phyloP scores from a whole-genome alignment of 139 green algal genomes.

The Coelastrella sp. region DNA sequence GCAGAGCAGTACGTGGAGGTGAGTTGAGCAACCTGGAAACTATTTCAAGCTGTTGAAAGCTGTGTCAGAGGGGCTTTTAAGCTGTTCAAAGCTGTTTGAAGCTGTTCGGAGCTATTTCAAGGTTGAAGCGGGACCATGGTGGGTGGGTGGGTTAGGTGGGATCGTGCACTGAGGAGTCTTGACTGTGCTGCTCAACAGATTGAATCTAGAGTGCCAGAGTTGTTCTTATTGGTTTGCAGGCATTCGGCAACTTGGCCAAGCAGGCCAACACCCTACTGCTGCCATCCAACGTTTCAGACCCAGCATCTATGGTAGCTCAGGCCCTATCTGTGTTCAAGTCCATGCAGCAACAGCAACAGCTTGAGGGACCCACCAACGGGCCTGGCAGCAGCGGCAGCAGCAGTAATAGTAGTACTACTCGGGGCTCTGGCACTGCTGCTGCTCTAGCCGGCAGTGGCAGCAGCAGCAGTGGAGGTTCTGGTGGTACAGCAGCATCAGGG shows the following conservation, averaged over 20 bases:
- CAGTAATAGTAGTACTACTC: conserved; percentile 14
- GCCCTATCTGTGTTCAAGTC: conserved; percentile 76
- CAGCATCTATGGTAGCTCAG: conserved; percentile 89
- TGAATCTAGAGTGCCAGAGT: too few relatives aligned
- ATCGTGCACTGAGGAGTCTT: too few relatives aligned
- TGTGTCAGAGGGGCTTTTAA: too few relatives aligned
- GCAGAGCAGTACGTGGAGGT: conserved; percentile 67
- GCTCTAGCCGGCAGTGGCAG: neutral
- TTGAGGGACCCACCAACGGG: neutral
- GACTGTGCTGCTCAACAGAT: too few relatives aligned
- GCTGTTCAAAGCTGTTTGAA: too few relatives aligned
- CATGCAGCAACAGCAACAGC: conserved; percentile 40
- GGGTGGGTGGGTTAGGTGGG: too few relatives aligned
- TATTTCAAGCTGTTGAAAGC: too few relatives aligned
- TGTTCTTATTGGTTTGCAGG: conserved; percentile 49
- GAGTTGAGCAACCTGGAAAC: neutral
- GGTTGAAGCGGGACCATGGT: too few relatives aligned
- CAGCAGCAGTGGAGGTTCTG: neutral
- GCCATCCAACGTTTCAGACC: conserved; percentile 77
- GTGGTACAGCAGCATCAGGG: neutral
- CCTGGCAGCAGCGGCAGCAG: neutral
- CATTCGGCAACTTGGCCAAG: conserved; percentile 92
- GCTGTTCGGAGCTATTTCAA: too few relatives aligned
- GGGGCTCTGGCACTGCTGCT: neutral
- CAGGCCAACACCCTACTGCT: conserved; percentile 92